A percentile compares a stretch with the other conserved stretches of the same genome.
Conservation (phyloP, 306 rosid genomes). For the cucumber (Cucumis sativus) region Cucumber_9930_V3 NC_026659.2:1443501-1444000, state of each 20-base stretch:
- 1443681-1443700: neutral
- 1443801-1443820: neutral
- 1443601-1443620: neutral
- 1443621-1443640: neutral
- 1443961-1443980: no score
- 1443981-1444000: no score
- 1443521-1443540: neutral
- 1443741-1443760: neutral
- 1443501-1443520: neutral
- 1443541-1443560: neutral
- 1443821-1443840: neutral
- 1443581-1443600: neutral
- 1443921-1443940: no score
- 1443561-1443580: neutral
- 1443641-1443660: neutral
- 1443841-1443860: neutral
- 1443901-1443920: neutral
- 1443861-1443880: neutral
- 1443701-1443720: neutral
- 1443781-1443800: neutral
- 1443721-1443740: neutral
- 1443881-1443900: neutral
- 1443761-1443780: neutral
- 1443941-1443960: no score
- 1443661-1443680: neutral